Conservation (phyloP, 2,329 filamentous ascomycete genomes). For the Penicillium sp. region DNA sequence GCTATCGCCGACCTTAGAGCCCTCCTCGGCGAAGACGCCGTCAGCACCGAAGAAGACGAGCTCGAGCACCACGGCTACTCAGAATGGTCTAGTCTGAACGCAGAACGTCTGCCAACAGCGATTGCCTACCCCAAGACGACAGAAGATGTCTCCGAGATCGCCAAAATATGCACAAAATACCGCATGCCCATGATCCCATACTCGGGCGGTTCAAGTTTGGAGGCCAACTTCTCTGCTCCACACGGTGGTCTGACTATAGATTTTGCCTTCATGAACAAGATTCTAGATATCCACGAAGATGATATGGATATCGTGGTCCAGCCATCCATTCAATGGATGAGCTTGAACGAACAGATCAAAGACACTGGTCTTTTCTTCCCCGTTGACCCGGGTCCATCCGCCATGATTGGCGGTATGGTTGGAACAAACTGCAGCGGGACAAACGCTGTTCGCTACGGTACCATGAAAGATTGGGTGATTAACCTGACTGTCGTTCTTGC, state of each 20-base stretch:
- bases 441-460: conserved; percentile 67
- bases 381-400: conserved; percentile 76
- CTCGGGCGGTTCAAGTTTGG: conserved; percentile 81
- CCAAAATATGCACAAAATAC: conserved; percentile 74
- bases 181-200: conserved; percentile 83
- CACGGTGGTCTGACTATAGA: conserved; percentile 87
- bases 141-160: conserved; percentile 65
- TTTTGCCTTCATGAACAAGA: conserved; percentile 83
- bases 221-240: conserved; percentile 87
- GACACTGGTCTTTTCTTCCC: conserved; percentile 83
- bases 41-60: conserved; percentile 66
- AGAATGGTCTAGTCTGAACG: conserved; percentile 71
- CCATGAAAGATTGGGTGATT: conserved; percentile 76
- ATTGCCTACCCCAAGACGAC: conserved; percentile 67
- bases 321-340: conserved; percentile 89
- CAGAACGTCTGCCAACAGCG: conserved; percentile 63
- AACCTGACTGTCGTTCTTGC: conserved; percentile 71
- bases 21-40: conserved; percentile 58
- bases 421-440: conserved; percentile 68
- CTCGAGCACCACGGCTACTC: conserved; percentile 67
- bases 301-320: conserved; percentile 95
- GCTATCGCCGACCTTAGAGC: conserved; percentile 58
- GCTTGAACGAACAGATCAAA: conserved; percentile 75
- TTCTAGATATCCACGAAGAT: conserved; percentile 75
- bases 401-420: conserved; percentile 62